phyloP scores from a whole-genome alignment of 257 asterid genomes.

The Nicotiana paniculata region DNA sequence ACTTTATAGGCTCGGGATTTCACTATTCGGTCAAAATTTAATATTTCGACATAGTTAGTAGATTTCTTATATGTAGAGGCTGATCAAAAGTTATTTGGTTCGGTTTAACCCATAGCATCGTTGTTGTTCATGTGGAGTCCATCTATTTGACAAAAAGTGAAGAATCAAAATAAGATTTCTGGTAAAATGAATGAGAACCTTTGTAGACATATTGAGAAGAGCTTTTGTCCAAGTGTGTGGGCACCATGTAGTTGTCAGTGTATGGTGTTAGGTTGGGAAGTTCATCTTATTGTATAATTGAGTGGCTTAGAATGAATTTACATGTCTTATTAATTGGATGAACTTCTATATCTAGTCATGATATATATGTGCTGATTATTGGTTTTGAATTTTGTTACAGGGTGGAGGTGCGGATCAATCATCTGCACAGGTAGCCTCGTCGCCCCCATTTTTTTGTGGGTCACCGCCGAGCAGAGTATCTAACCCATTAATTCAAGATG shows the following conservation, averaged over 20 bases:
- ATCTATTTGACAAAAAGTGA: background rate
- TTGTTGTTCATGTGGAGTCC: background rate
- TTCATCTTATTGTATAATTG: background rate
- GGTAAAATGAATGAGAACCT: background rate
- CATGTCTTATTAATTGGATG: background rate
- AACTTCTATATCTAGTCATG: background rate
- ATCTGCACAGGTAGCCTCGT: slow-evolving; percentile 64
- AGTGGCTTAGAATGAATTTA: background rate
- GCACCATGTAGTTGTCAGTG: background rate
- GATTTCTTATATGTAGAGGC: too few species aligned
- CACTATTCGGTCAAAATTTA: too few species aligned
- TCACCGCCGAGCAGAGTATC: slow-evolving; percentile 99
- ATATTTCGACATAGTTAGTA: too few species aligned
- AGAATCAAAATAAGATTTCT: background rate
- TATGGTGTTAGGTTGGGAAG: background rate
- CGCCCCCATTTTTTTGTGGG: slow-evolving; percentile 99
- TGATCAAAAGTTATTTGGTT: too few species aligned
- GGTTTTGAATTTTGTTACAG: slow-evolving; percentile 26
- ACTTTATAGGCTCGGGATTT: too few species aligned
- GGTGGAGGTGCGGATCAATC: slow-evolving; percentile 55
- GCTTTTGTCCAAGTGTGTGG: background rate
- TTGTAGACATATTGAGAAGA: background rate
- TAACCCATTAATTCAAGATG: slow-evolving; percentile 95
- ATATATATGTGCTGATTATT: background rate
- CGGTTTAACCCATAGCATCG: too few species aligned